Percentiles rank a stretch among this genome's conserved stretches.
Conservation (phyloP, 2,329 filamentous ascomycete genomes). For the Leptographium galeiforme region DNA sequence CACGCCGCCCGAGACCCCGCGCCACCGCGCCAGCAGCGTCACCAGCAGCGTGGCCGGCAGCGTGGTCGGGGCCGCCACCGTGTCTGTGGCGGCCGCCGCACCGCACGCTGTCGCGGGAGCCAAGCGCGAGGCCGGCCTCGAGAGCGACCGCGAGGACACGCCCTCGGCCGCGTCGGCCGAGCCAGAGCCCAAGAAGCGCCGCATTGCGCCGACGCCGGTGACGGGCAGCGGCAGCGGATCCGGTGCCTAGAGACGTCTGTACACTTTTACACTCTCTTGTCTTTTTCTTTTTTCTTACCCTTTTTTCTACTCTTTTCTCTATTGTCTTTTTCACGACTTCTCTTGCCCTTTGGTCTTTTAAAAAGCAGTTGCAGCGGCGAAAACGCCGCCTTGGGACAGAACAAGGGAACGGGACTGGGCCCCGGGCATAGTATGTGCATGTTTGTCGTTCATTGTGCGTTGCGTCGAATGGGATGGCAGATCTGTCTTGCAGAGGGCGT, state of each 20-base stretch:
- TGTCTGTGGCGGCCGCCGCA: background rate
- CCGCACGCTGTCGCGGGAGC: constrained; percentile 20
- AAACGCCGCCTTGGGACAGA: too few species aligned
- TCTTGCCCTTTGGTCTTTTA: too few species aligned
- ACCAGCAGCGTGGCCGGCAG: constrained; percentile 29
- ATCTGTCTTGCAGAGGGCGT: too few species aligned
- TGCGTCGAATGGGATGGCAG: too few species aligned
- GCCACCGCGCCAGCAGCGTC: constrained; percentile 42
- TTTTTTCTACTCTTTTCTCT: background rate
- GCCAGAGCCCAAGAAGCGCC: constrained; percentile 48
- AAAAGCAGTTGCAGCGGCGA: too few species aligned
- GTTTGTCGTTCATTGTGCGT: too few species aligned
- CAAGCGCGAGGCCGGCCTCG: constrained; percentile 44
- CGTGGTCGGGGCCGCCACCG: constrained; percentile 20
- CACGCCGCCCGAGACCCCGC: constrained; percentile 84
- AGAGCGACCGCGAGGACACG: constrained; percentile 35
- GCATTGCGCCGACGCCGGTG: constrained; percentile 55
- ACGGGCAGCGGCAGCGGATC: constrained; percentile 6
- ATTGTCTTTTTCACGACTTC: too few species aligned
- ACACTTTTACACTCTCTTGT: background rate
- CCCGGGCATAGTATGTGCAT: too few species aligned
- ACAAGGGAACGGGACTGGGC: too few species aligned
- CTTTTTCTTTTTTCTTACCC: background rate
- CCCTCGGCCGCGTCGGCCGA: background rate
- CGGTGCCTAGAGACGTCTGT: background rate